A percentile compares a stretch with the other conserved stretches of the same genome.
Evolutionary conservation across 352 stramenopile genomes (phyloP).

Genomic region (Pseudoperonospora humuli): DNA sequence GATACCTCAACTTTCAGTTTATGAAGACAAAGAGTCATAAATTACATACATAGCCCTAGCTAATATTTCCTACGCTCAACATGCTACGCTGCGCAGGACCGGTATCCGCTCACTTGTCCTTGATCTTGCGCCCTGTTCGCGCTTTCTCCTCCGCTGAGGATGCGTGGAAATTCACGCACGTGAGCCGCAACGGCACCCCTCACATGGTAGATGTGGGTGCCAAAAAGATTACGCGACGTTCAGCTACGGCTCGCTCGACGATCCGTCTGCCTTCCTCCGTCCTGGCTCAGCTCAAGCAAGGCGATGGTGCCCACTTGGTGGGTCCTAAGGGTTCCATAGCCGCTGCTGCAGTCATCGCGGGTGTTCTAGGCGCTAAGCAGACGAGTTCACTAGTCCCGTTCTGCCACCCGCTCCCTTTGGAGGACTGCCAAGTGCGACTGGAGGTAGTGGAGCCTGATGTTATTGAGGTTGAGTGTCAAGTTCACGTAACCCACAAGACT

Average conservation of each 20-base stretch:
- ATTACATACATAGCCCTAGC: conserved; percentile 4
- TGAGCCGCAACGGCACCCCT: conserved; percentile 38
- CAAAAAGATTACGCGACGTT: conserved; percentile 79
- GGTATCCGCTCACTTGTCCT: not conserved
- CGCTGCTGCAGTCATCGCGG: conserved; percentile 87
- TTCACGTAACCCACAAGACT: conserved; percentile 90
- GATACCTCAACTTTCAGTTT: too few relatives aligned
- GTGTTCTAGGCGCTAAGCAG: conserved; percentile 90
- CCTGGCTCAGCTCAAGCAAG: conserved; percentile 57
- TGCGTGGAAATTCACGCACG: conserved; percentile 43
- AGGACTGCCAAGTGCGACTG: conserved; percentile 87
- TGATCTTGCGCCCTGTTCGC: not conserved
- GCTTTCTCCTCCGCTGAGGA: conserved; percentile 4
- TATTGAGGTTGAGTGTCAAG: conserved; percentile 85
- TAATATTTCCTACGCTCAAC: not conserved
- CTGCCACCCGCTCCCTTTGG: conserved; percentile 89
- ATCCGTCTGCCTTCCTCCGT: conserved; percentile 83
- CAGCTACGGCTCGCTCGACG: conserved; percentile 73
- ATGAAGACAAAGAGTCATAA: not conserved
- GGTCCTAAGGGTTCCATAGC: conserved; percentile 88
- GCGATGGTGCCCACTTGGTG: conserved; percentile 27
- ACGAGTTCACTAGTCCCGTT: conserved; percentile 91
- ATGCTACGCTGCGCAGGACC: not conserved
- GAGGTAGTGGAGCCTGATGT: conserved; percentile 36
- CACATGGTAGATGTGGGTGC: conserved; percentile 89